Base-by-base conservation (phyloP, 2,329 filamentous ascomycete species). In the Aspergillus terreus region DNA sequence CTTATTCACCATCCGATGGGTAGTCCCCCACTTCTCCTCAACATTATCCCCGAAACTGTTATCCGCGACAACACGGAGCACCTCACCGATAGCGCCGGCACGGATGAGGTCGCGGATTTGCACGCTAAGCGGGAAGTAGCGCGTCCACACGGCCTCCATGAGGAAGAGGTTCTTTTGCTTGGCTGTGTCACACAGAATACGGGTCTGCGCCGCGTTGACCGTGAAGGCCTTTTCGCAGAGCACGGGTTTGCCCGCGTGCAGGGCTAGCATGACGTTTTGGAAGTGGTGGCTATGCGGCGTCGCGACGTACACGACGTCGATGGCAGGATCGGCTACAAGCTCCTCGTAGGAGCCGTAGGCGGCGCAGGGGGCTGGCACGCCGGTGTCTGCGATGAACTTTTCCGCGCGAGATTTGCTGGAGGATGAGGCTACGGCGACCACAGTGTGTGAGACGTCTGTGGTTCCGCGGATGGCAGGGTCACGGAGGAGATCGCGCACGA, bases 281-380 rank as follows among this genome's bases (percentile, higher is more conserved):
- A 92, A 95, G 76, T 96, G 91, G 71, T 95, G 91, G 62, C 88
- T 92, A 75, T 95, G 91, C 14, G 91, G 91, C 4, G 91, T 95
- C 21, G 90, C 90, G 50, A 96, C 83, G 71, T 95, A 96, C 73
- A 96, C 74, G 61, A 95, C 88, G 70, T 95, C 88, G 59, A 95
- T 82, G 62, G 89, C 81, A 6, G 86, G 76, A 67, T 95, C 89
- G 46, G 82, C 80, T 23, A 92, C 90, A 25, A 96, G 81, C 67
- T 91, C 88, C 55, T 85, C 80, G 72, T 96, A 96, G 10, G 86
- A 89, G 53, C 87, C 88, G 67, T 95, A 95, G 25, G 86, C 80
- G 61, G 82, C 82, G 51, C 87, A 86, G 6, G 82, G 78, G 15
- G 80, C 74, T 3, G 87, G 85, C n/a, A 86, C 84, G 52, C 85